phyloP scores from a whole-genome alignment of 768 basidiomycete genomes.

The Pleurotus djamor region DNA sequence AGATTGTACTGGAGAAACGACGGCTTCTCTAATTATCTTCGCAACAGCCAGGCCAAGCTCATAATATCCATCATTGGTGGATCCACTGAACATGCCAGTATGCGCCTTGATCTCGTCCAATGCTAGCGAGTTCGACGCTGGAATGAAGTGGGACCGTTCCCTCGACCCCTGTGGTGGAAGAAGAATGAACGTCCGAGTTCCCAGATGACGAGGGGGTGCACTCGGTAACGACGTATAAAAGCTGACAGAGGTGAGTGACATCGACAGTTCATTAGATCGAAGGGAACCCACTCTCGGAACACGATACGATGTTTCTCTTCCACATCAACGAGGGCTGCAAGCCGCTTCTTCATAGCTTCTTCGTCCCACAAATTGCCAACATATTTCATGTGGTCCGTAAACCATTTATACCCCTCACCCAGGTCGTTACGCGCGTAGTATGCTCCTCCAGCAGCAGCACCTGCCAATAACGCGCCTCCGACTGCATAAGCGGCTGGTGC shows the following conservation, averaged over 20 bases:
- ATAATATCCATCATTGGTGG: constrained; percentile 89
- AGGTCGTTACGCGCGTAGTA: constrained; percentile 82
- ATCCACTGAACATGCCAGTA: constrained; percentile 82
- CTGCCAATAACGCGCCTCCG: constrained; percentile 75
- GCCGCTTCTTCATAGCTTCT: constrained; percentile 51
- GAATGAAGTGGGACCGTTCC: constrained; percentile 51
- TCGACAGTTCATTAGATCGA: too few relatives aligned
- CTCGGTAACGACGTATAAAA: constrained; percentile 82
- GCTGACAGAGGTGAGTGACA: constrained; percentile 36
- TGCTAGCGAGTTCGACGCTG: constrained; percentile 65
- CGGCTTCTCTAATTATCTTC: constrained; percentile 57
- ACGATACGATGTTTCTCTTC: constrained; percentile 61
- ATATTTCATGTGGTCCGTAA: constrained; percentile 87
- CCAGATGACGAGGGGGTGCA: constrained; percentile 50
- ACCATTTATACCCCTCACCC: constrained; percentile 67
- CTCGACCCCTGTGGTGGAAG: constrained; percentile 58
- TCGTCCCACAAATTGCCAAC: constrained; percentile 87
- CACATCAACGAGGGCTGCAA: constrained; percentile 60
- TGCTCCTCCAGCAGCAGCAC: constrained; percentile 81
- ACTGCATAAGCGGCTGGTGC: constrained; percentile 65
- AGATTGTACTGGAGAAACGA: constrained; percentile 22
- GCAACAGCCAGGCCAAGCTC: constrained; percentile 72
- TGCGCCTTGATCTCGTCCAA: constrained; percentile 83
- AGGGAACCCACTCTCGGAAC: constrained; percentile 77
- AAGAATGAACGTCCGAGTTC: constrained; percentile 74